Evolutionary conservation across 306 rosid genomes (phyloP).

Genomic region (Gillenia trifoliata): DNA sequence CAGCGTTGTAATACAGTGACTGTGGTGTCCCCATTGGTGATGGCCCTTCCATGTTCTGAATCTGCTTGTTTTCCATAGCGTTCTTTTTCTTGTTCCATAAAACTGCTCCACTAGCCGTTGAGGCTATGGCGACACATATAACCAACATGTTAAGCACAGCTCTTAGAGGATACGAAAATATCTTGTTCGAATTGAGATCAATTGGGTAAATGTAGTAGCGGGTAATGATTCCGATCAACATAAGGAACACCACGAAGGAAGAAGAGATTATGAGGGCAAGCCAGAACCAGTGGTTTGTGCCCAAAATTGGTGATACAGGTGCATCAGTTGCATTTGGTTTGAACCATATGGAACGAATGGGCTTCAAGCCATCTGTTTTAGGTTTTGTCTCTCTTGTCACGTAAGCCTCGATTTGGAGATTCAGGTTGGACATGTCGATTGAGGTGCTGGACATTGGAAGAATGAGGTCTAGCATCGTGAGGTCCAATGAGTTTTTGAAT

Average conservation of each 20-base stretch:
- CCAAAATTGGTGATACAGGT: slow-evolving; percentile 45
- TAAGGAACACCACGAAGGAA: slow-evolving; percentile 50
- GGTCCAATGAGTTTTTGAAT: slow-evolving; percentile 38
- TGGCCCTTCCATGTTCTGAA: slow-evolving; percentile 39
- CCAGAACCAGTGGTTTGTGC: slow-evolving; percentile 65
- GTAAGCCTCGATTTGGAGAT: slow-evolving; percentile 54
- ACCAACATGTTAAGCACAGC: slow-evolving; percentile 39
- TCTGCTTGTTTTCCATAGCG: slow-evolving; percentile 31
- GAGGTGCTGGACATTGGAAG: slow-evolving; percentile 41
- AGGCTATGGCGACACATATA: slow-evolving; percentile 39
- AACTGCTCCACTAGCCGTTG: slow-evolving; percentile 32
- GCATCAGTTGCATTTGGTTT: slow-evolving; percentile 39
- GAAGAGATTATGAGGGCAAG: slow-evolving; percentile 50
- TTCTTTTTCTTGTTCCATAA: slow-evolving; percentile 42
- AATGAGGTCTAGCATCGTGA: slow-evolving; percentile 54
- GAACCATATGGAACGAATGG: slow-evolving; percentile 31
- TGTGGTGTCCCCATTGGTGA: slow-evolving; percentile 32
- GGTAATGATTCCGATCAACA: slow-evolving; percentile 36
- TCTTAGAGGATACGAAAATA: slow-evolving; percentile 32
- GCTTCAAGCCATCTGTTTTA: slow-evolving; percentile 5
- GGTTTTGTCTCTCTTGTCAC: slow-evolving; percentile 51
- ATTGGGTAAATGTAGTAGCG: slow-evolving; percentile 52
- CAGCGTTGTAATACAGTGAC: slow-evolving; percentile 19
- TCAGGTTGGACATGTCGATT: slow-evolving; percentile 28
- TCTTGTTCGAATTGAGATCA: slow-evolving; percentile 42